phyloP scores from a whole-genome alignment of 768 basidiomycete species.

The Lactarius hatsudake region DNA sequence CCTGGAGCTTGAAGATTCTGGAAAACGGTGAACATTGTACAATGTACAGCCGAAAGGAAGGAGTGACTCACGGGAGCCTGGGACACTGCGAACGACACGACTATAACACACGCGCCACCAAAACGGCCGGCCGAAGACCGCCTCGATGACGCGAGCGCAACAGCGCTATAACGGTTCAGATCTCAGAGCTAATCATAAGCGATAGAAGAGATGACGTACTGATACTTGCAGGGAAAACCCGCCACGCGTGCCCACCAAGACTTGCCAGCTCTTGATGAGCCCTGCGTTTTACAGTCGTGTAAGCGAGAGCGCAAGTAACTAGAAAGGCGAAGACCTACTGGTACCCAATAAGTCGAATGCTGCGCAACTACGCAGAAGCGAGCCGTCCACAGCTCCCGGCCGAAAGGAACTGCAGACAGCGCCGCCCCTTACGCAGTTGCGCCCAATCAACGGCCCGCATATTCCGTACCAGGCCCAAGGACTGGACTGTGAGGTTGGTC shows the following conservation, averaged over 20 bases:
- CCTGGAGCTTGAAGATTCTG: conserved; percentile 7
- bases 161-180: conserved; percentile 6
- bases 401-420: conserved; percentile 20
- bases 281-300: background rate
- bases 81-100: conserved; percentile 6
- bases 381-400: conserved; percentile 17
- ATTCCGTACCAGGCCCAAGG: background rate
- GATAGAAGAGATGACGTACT: conserved; percentile 7
- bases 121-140: conserved; percentile 17
- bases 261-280: background rate
- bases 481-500: background rate
- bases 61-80: conserved; percentile 4
- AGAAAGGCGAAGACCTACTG: background rate
- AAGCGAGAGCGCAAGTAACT: background rate
- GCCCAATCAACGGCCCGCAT: background rate
- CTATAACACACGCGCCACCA: conserved; percentile 7
- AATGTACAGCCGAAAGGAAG: background rate
- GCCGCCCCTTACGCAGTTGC: conserved; percentile 3
- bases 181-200: background rate
- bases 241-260: background rate
- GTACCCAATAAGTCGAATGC: background rate
- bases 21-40: background rate
- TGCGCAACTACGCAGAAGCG: conserved; percentile 16
- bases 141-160: background rate
- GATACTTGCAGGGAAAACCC: conserved; percentile 7